Conservation (phyloP, 176 grass and related monocot genomes). For the Musa beccarii region DNA sequence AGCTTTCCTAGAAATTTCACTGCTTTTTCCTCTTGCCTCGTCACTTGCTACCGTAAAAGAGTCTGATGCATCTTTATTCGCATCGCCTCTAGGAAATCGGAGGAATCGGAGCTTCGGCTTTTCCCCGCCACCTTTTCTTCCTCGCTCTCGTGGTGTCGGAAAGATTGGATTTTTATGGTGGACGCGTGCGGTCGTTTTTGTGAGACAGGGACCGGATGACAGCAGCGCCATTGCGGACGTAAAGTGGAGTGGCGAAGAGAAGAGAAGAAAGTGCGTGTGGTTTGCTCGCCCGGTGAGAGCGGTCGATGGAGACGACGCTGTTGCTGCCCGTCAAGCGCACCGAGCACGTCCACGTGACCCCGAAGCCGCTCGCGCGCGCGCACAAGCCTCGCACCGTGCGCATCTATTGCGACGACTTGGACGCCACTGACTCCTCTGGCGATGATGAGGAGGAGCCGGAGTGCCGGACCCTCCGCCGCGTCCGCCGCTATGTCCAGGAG, state of each 20-base stretch:
- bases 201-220: not conserved
- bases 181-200: not conserved
- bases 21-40: not conserved
- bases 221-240: not conserved
- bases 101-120: not conserved
- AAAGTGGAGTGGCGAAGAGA: not conserved
- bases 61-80: not conserved
- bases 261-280: not conserved
- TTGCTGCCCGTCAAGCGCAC: conserved; percentile 34
- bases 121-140: not conserved
- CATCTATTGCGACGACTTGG: conserved; percentile 63
- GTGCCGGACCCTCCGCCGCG: conserved; percentile 18
- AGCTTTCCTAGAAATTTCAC: not conserved
- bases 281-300: not conserved
- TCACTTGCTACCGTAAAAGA: not conserved
- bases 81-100: not conserved
- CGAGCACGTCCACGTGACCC: conserved; percentile 59
- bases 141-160: not conserved
- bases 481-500: conserved; percentile 78
- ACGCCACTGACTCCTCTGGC: conserved; percentile 67
- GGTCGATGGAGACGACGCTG: conserved; percentile 13
- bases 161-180: not conserved
- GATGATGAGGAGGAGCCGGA: conserved; percentile 32
- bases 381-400: conserved; percentile 23
- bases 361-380: conserved; percentile 4